A percentile compares a stretch with the other conserved stretches of the same genome.
phyloP scores from a whole-genome alignment of 2,329 filamentous ascomycete species.

The Aspergillus costaricaensis region DNA sequence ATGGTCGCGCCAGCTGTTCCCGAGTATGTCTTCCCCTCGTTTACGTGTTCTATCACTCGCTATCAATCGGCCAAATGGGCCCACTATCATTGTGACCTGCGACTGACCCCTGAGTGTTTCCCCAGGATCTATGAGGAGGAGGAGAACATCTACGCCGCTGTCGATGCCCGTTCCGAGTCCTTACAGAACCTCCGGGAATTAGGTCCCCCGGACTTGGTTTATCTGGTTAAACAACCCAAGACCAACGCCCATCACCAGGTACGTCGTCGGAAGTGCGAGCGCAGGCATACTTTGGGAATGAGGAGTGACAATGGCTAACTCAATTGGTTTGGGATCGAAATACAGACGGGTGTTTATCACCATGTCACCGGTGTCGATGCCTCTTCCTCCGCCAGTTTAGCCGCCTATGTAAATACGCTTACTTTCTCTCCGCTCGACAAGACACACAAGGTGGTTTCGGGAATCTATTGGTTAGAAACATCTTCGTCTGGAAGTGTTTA shows the following conservation, averaged over 20 bases:
- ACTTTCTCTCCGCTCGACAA: constrained; percentile 87
- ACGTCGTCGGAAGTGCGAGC: constrained; percentile 19
- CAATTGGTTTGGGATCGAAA: constrained; percentile 5
- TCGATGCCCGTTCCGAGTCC: constrained; percentile 89
- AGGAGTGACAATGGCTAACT: background rate
- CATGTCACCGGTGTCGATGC: constrained; percentile 97
- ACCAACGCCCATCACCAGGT: constrained; percentile 62
- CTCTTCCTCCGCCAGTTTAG: constrained; percentile 93
- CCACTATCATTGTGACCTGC: constrained; percentile 8
- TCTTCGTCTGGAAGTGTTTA: background rate
- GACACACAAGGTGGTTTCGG: constrained; percentile 86
- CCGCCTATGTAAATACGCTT: constrained; percentile 96
- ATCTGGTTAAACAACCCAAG: constrained; percentile 77
- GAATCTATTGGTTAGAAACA: constrained; percentile 77
- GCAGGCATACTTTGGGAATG: background rate
- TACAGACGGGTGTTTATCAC: constrained; percentile 87
- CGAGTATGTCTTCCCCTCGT: constrained; percentile 59
- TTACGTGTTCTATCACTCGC: constrained; percentile 32
- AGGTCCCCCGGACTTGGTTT: constrained; percentile 91
- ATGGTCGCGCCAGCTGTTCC: constrained; percentile 76
- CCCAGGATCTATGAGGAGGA: constrained; percentile 88
- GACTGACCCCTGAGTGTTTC: constrained; percentile 22
- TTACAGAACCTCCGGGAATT: constrained; percentile 85
- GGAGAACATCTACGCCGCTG: constrained; percentile 71
- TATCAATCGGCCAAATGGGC: constrained; percentile 24